A percentile compares a stretch with the other conserved stretches of the same genome.
Evolutionary conservation across 208 protist species (phyloP).

Genomic region (Wallacemonas sp.): DNA sequence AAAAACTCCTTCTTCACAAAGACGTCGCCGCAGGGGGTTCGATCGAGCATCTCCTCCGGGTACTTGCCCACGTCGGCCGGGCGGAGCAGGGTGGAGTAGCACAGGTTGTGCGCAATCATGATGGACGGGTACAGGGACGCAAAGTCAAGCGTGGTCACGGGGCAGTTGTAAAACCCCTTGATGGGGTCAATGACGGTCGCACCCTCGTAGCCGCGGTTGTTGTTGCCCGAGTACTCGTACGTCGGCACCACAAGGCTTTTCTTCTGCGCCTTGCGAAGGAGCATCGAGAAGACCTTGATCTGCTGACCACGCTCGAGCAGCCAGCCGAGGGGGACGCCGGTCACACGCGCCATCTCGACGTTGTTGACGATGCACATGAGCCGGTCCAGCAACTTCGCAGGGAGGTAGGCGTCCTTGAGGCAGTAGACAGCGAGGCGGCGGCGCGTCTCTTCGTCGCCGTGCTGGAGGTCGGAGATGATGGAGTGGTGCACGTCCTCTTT

Average conservation of each 20-base stretch:
- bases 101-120: conserved; percentile 99
- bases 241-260: conserved; percentile 86
- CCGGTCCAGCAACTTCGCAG: conserved; percentile 97
- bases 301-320: conserved; percentile 98
- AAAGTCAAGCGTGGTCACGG: conserved; percentile 99
- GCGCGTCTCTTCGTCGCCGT: conserved; percentile 96
- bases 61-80: conserved; percentile 84
- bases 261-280: conserved; percentile 85
- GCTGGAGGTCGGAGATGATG: conserved; percentile 97
- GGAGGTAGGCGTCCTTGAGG: conserved; percentile 97
- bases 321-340: conserved; percentile 97
- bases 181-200: conserved; percentile 98
- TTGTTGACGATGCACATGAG: conserved; percentile 99
- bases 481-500: conserved; percentile 99
- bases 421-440: conserved; percentile 99
- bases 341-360: conserved; percentile 99
- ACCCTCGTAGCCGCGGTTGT: conserved; percentile 94
- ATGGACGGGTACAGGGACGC: conserved; percentile 99
- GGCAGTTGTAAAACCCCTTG: conserved; percentile 97
- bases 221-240: conserved; percentile 60
- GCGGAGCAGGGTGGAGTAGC: conserved; percentile 96
- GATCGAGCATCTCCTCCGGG: conserved; percentile 70
- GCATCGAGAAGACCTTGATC: conserved; percentile 97
- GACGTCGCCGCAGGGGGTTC: conserved; percentile 69
- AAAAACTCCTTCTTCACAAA: conserved; percentile 84